Evolutionary conservation across 1,284 basidiomycete genomes (phyloP), one percentile per base, ranked within the genome.

Genomic region (Ganoderma sinense): DNA sequence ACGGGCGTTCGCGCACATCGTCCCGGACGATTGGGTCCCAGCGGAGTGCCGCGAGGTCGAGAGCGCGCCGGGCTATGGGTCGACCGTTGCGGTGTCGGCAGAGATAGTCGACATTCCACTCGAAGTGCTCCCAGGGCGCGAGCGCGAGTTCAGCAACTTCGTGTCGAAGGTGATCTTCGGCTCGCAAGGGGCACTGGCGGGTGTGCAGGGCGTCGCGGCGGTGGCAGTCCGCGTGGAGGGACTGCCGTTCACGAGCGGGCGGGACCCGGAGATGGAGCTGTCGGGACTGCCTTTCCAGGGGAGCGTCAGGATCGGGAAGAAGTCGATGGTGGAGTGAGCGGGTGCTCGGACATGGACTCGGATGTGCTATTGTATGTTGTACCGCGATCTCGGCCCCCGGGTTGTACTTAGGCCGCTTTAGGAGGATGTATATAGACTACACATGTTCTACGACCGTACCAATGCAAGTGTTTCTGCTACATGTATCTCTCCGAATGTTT

Each of bases 81-180:
- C 86, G 0, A 82, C 83, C 8, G 89, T 89, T 72, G 82, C 82
- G 2, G 87, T 94, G 4, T 84, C 85, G 0, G 91, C 93, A 4
- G 84, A 85, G 72, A 86, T 94, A 58, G 84, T 86, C 0, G 91
- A 94, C 74, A 89, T 93, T 18, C 92, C 93, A 14, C 80, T 94
- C 36, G 82, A 93, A 68, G 91, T 94, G 20, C 81, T 94, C 1
- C 91, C 92, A 0, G 92, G 93, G 4, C 85, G 93, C 59, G 86
- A 93, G 78, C 87, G 85, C 69, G 87, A 92, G 73, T 93, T 94
- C 73, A 88, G 90, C 69, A 84, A 85, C 69, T 94, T 94, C 71
- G 87, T 94, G 20, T 81, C 85, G 73, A 94, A 94, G 88, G 87
- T 93, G 13, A 85, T 94, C 3, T 94, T 93, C 74, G 86, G 89